A percentile compares a stretch with the other conserved stretches of the same genome.
These are phyloP conservation scores for Penicillium arizonense DNA, from an alignment of 495 filamentous ascomycete species.

Conservation along the genomic window DNA sequence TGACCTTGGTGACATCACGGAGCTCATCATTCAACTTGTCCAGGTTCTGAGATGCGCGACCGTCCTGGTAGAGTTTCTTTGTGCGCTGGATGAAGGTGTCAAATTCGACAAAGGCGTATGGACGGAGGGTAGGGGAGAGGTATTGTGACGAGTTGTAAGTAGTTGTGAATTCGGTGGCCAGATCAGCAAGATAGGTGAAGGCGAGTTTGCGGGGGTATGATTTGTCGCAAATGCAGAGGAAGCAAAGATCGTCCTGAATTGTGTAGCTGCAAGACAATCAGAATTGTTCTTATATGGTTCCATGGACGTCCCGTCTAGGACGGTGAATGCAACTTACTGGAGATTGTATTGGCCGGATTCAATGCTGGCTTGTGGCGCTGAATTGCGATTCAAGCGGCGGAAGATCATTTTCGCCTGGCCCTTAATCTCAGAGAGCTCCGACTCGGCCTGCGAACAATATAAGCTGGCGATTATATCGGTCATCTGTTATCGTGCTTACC, in stretches of 20 bases:
- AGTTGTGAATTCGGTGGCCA: conserved; percentile 85
- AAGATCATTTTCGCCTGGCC: conserved; percentile 86
- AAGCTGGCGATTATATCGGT: not conserved
- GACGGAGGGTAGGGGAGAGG: conserved; percentile 70
- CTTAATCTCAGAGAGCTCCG: conserved; percentile 84
- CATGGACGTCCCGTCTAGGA: not conserved
- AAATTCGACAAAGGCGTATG: conserved; percentile 96
- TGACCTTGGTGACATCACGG: conserved; percentile 95
- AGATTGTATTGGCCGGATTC: conserved; percentile 82
- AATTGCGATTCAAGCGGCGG: conserved; percentile 78
- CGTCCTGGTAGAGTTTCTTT: conserved; percentile 92
- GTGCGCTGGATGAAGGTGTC: conserved; percentile 95
- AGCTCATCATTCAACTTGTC: conserved; percentile 93
- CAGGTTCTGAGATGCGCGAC: conserved; percentile 80
- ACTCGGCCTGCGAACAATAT: conserved; percentile 53
- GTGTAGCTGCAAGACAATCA: conserved; percentile 64
- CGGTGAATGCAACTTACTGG: conserved; percentile 58
- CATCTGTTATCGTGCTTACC: conserved; percentile 34
- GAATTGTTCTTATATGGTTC: not conserved
- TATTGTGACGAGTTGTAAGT: conserved; percentile 75
- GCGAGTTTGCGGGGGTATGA: conserved; percentile 97
- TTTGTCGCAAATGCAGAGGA: conserved; percentile 87
- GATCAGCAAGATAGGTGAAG: conserved; percentile 96
- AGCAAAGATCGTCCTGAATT: conserved; percentile 78
- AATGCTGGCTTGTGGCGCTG: conserved; percentile 88